These are phyloP conservation scores for Alternaria brassicae DNA, from an alignment of 2,329 filamentous ascomycete species.

Conservation along the genomic window DNA sequence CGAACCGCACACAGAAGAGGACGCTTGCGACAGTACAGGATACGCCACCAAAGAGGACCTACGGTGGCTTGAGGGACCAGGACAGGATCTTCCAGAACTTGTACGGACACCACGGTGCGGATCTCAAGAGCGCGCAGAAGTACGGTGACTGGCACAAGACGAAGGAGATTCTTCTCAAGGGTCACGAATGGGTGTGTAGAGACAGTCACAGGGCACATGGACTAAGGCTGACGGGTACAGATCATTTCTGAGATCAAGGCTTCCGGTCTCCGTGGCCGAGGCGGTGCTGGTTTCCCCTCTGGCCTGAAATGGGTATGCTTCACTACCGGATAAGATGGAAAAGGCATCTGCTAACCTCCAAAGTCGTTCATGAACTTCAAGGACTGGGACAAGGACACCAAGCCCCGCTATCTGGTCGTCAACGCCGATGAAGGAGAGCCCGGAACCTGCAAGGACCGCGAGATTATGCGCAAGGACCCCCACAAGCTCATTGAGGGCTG, in stretches of 20 bases:
- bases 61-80: slow-evolving; percentile 92
- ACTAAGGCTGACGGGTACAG: slow-evolving; percentile 52
- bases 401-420: slow-evolving; percentile 95
- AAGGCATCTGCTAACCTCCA: slow-evolving; percentile 28
- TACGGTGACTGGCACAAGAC: slow-evolving; percentile 99
- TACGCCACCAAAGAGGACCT: slow-evolving; percentile 65
- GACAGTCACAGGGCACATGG: not conserved
- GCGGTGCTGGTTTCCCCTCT: slow-evolving; percentile 96
- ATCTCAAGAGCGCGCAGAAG: slow-evolving; percentile 93
- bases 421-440: slow-evolving; percentile 99
- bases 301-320: slow-evolving; percentile 92
- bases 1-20: slow-evolving; percentile 63
- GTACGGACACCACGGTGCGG: slow-evolving; percentile 89
- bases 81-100: slow-evolving; percentile 99
- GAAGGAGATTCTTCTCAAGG: slow-evolving; percentile 96
- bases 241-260: slow-evolving; percentile 98
- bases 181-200: slow-evolving; percentile 81
- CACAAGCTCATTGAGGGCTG: slow-evolving; percentile 99
- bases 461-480: slow-evolving; percentile 99
- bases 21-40: slow-evolving; percentile 69
- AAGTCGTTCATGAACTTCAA: slow-evolving; percentile 99
- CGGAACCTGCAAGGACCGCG: slow-evolving; percentile 98
- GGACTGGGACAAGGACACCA: slow-evolving; percentile 97
- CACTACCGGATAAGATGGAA: not conserved
- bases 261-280: slow-evolving; percentile 91